Evolutionary conservation across 2,329 filamentous ascomycete species (phyloP).

Genomic region (Paracamarosporium sp.): DNA sequence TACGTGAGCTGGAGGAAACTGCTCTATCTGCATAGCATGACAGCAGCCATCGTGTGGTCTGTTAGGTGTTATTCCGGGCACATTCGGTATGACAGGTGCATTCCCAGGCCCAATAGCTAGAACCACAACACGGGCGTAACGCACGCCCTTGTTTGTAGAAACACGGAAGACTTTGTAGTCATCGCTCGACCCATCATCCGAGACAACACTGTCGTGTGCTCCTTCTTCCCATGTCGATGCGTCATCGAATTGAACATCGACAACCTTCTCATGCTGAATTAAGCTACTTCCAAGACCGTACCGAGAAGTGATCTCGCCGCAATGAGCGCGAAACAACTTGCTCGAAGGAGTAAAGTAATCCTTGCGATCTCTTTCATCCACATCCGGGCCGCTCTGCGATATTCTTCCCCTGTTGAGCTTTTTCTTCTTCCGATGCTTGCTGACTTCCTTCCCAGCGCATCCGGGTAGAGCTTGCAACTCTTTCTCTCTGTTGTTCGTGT

Average conservation of each 20-base stretch:
- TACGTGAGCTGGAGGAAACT: constrained; percentile 63
- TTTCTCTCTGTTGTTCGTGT: constrained; percentile 63
- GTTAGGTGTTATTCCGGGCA: constrained; percentile 48
- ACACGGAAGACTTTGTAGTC: constrained; percentile 69
- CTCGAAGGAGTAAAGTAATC: constrained; percentile 54
- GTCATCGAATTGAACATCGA: constrained; percentile 66
- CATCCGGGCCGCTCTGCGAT: constrained; percentile 47
- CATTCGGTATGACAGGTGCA: constrained; percentile 53
- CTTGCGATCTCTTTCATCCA: constrained; percentile 56
- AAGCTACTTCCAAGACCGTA: constrained; percentile 60
- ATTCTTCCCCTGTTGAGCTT: constrained; percentile 50
- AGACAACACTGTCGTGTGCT: constrained; percentile 25
- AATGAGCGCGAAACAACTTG: constrained; percentile 51
- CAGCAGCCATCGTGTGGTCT: constrained; percentile 58
- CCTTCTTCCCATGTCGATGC: constrained; percentile 40
- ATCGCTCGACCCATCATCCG: constrained; percentile 26
- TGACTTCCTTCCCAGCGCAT: constrained; percentile 80
- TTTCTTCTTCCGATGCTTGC: constrained; percentile 78
- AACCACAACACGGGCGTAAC: constrained; percentile 69
- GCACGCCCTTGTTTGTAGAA: constrained; percentile 59
- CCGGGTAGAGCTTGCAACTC: constrained; percentile 75
- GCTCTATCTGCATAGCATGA: constrained; percentile 70
- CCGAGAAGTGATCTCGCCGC: constrained; percentile 45
- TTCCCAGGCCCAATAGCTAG: constrained; percentile 75
- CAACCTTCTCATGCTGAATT: constrained; percentile 66